Evolutionary conservation across 768 basidiomycete species (phyloP), one percentile per base, ranked within the genome.

Genomic region (Epithele typhae): DNA sequence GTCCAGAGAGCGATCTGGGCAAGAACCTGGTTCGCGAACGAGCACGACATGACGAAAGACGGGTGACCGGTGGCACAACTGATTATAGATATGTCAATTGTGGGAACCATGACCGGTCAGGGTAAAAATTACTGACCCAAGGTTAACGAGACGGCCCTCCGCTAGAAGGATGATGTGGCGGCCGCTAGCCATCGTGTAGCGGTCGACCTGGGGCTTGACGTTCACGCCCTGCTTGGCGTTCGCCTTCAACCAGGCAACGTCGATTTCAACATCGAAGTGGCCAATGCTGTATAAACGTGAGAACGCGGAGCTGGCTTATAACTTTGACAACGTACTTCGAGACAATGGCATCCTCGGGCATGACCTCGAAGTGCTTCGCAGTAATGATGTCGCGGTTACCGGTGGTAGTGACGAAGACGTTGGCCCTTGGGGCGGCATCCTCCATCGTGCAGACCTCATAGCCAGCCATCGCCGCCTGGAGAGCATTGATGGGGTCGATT

Each of bases 41-140:
- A 99, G 78, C 94, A 98, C 15, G 95, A 98, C 96, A 99, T 99
- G 73, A 99, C 96, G 71, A 94, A 97, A 36, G 95, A 98, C 27
- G 96, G 95, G 71, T 99, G 95, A 47, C 95, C 95, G 58, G 95
- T 98, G 33, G 92, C 95, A 69, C 95, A 98, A 45, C 85, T 87
- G 41, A n/a, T n/a, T n/a, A n/a, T n/a, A n/a, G n/a, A n/a, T n/a
- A n/a, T n/a, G n/a, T n/a, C n/a, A n/a, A n/a, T n/a, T n/a, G n/a
- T n/a, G n/a, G n/a, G n/a, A n/a, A n/a, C n/a, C n/a, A n/a, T n/a
- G n/a, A n/a, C n/a, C n/a, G n/a, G n/a, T n/a, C n/a, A n/a, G n/a
- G n/a, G n/a, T 6, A 30, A 5, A 40, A 2, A 5, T 22, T 39
- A 67, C 79, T 34, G 61, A 89, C 83, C 95, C 95, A 64, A 99